Percentiles rank a stretch among this genome's conserved stretches.
Conservation (phyloP, 805 yeast species). For the Lipomyces yamanashiensis region DNA sequence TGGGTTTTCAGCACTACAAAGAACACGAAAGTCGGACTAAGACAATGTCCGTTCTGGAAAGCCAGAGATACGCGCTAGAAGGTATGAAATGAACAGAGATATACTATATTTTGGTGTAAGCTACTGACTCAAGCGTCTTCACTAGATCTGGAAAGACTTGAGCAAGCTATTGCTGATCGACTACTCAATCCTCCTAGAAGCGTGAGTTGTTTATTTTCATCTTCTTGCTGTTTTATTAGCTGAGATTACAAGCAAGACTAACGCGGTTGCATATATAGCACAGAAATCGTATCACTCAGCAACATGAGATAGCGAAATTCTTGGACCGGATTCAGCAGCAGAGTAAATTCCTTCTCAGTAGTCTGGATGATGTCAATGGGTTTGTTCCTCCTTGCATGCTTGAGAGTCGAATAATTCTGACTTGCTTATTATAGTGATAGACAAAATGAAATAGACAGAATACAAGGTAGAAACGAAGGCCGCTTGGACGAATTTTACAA, state of each 20-base stretch:
- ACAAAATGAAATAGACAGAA: constrained; percentile 32
- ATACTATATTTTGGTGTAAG: background rate
- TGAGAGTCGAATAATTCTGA: background rate
- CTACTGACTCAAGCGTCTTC: too few relatives aligned
- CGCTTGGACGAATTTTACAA: constrained; percentile 50
- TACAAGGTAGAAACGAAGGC: constrained; percentile 40
- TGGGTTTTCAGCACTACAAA: background rate
- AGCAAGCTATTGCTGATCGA: constrained; percentile 66
- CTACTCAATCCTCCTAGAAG: constrained; percentile 45
- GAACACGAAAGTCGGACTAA: background rate
- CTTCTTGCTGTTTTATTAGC: constrained; percentile 32
- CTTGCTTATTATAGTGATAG: constrained; percentile 13
- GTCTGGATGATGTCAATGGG: constrained; percentile 19
- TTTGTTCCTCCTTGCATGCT: constrained; percentile 8
- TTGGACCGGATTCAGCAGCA: constrained; percentile 52
- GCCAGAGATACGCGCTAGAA: constrained; percentile 39
- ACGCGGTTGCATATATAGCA: constrained; percentile 47
- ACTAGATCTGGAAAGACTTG: constrained; percentile 69
- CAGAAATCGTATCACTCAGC: constrained; percentile 39
- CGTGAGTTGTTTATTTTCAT: constrained; percentile 14
- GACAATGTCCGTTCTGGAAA: constrained; percentile 34
- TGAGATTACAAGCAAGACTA: constrained; percentile 37
- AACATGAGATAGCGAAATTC: constrained; percentile 67
- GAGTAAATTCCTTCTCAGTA: constrained; percentile 39
- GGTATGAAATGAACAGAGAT: constrained; percentile 20